phyloP scores from a whole-genome alignment of 768 basidiomycete genomes.

The Pleurotus salmoneostramineus region DNA sequence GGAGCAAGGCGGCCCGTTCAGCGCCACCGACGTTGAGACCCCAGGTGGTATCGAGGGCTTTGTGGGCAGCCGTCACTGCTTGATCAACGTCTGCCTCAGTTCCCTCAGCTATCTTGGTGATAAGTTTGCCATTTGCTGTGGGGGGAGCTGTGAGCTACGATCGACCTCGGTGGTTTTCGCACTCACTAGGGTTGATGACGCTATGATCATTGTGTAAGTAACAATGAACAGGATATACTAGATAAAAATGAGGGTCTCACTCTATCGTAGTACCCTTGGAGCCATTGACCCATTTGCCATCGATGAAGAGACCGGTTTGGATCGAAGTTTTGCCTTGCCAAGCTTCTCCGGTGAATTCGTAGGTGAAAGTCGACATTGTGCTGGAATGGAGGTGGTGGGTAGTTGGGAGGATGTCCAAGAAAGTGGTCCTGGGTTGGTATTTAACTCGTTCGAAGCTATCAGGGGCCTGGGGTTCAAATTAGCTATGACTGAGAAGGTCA shows the following conservation, averaged over 20 bases:
- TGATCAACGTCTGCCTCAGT: constrained; percentile 59
- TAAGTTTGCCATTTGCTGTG: constrained; percentile 46
- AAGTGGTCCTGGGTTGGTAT: not conserved
- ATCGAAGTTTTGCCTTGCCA: constrained; percentile 61
- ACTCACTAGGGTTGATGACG: constrained; percentile 48
- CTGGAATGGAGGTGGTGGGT: not conserved
- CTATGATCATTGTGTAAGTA: constrained; percentile 25
- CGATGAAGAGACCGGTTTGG: constrained; percentile 70
- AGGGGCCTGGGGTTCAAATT: not conserved
- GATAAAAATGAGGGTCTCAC: constrained; percentile 11
- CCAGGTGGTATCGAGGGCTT: constrained; percentile 58
- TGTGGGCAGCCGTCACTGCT: constrained; percentile 60
- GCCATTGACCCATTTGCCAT: constrained; percentile 63
- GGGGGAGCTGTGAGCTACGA: not conserved
- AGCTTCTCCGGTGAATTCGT: constrained; percentile 48
- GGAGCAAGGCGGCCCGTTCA: constrained; percentile 45
- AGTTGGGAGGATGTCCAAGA: not conserved
- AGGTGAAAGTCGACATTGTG: constrained; percentile 32
- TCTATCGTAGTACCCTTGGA: constrained; percentile 37
- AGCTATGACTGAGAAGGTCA: constrained; percentile 3
- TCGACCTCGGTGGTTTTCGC: not conserved
- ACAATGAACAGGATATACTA: constrained; percentile 1
- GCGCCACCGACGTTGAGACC: constrained; percentile 47
- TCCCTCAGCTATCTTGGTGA: constrained; percentile 49
- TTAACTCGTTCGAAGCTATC: not conserved